These are phyloP conservation scores for Neocatenulostroma microsporum DNA, from an alignment of 2,329 filamentous ascomycete species.

Conservation along the genomic window DNA sequence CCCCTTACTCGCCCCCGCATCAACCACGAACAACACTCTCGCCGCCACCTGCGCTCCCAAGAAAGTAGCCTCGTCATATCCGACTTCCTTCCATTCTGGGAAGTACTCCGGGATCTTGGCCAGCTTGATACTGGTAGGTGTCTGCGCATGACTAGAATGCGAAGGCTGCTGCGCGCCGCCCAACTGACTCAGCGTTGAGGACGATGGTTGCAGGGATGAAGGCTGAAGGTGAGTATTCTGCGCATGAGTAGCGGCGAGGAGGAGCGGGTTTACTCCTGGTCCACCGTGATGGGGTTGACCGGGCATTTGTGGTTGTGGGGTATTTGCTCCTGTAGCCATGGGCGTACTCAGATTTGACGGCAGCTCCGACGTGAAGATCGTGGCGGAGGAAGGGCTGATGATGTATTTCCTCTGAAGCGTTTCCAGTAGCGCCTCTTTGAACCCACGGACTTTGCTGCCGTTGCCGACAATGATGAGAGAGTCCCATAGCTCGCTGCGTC, in stretches of 20 bases:
- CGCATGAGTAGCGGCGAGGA: slow-evolving; percentile 81
- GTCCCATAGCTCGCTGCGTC: slow-evolving; percentile 84
- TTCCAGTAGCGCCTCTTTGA: slow-evolving; percentile 79
- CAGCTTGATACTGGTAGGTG: slow-evolving; percentile 75
- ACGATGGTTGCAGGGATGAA: slow-evolving; percentile 38
- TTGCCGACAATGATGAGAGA: slow-evolving; percentile 87
- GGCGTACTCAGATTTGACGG: slow-evolving; percentile 91
- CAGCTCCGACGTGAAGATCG: slow-evolving; percentile 94
- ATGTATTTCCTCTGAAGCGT: slow-evolving; percentile 76
- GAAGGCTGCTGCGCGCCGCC: slow-evolving; percentile 24
- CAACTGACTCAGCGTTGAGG: slow-evolving; percentile 19
- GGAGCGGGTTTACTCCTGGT: slow-evolving; percentile 74
- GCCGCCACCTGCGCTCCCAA: slow-evolving; percentile 81
- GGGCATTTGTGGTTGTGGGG: slow-evolving; percentile 57
- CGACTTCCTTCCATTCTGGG: slow-evolving; percentile 73
- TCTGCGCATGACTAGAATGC: slow-evolving; percentile 57
- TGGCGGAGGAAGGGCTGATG: slow-evolving; percentile 83
- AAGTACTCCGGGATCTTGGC: slow-evolving; percentile 76
- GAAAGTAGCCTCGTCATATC: slow-evolving; percentile 75
- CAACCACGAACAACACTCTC: slow-evolving; percentile 62
- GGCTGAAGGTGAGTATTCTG: slow-evolving; percentile 34
- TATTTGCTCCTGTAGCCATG: slow-evolving; percentile 81
- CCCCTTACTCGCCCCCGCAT: slow-evolving; percentile 58
- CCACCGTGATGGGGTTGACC: slow-evolving; percentile 34
- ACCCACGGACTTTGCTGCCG: slow-evolving; percentile 63